A percentile compares a stretch with the other conserved stretches of the same genome.
phyloP scores from a whole-genome alignment of 2,329 filamentous ascomycete genomes.

The Drechslerella coelobrocha region DNA sequence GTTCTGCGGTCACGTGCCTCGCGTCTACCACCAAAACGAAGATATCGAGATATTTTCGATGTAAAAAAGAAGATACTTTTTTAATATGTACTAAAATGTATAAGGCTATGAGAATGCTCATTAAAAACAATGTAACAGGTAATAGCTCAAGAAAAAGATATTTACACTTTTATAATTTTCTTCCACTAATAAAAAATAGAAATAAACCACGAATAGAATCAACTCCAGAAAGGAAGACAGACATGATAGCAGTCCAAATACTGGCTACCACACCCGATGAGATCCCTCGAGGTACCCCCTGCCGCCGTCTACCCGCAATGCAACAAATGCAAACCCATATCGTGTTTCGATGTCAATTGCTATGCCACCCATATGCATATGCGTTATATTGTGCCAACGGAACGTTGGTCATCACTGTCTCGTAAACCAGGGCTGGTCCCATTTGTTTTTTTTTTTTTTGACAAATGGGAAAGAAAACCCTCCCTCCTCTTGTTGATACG shows the following conservation, averaged over 20 bases:
- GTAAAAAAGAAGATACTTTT: conserved; percentile 6
- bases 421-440: no score
- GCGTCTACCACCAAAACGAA: no score
- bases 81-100: no score
- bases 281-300: no score
- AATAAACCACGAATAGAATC: background rate
- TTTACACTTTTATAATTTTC: conserved; percentile 50
- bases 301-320: no score
- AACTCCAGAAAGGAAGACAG: conserved; percentile 41
- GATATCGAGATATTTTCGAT: no score
- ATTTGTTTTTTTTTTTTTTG: no score
- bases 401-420: background rate
- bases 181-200: background rate
- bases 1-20: conserved; percentile 29
- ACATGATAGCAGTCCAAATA: conserved; percentile 6
- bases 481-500: no score
- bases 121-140: background rate
- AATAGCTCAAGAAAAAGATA: conserved; percentile 30
- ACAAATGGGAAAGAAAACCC: background rate
- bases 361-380: background rate
- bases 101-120: no score
- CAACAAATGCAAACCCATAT: no score
- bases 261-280: background rate
- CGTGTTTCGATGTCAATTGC: background rate
- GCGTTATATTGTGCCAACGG: background rate